Conservation (phyloP, 208 protist genomes). For the Herpetomonas samuelpessoai region DNA sequence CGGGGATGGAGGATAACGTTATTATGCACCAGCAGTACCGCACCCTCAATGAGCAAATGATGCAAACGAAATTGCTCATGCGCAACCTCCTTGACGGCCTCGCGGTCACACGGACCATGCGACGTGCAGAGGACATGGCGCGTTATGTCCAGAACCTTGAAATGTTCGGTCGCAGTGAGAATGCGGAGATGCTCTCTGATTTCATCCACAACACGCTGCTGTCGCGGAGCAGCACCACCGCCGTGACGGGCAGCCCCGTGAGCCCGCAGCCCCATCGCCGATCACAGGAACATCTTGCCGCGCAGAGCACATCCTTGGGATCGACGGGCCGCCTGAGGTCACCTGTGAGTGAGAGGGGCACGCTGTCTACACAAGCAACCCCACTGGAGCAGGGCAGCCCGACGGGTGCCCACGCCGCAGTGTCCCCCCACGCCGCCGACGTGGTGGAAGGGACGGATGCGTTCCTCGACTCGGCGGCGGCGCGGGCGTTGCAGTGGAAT, state of each 20-base stretch:
- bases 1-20: constrained; percentile 74
- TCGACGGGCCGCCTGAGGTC: no score
- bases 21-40: constrained; percentile 80
- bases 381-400: no score
- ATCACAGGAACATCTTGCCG: no score
- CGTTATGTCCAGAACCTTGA: constrained; percentile 75
- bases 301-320: no score
- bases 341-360: no score
- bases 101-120: constrained; percentile 58
- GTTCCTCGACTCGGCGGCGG: constrained; percentile 17
- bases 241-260: no score
- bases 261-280: no score
- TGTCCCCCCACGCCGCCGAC: no score
- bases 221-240: no score
- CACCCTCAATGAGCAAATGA: constrained; percentile 45
- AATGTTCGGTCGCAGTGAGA: constrained; percentile 72
- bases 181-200: constrained; percentile 43
- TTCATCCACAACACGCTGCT: constrained; percentile 64
- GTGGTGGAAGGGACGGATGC: not conserved
- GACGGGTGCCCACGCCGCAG: no score
- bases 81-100: constrained; percentile 78
- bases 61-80: constrained; percentile 50
- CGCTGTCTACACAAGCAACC: no score
- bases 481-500: constrained; percentile 16
- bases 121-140: constrained; percentile 30